Conservation (phyloP, 129 eudicot species). For the Heracleum sosnowskyi region DNA sequence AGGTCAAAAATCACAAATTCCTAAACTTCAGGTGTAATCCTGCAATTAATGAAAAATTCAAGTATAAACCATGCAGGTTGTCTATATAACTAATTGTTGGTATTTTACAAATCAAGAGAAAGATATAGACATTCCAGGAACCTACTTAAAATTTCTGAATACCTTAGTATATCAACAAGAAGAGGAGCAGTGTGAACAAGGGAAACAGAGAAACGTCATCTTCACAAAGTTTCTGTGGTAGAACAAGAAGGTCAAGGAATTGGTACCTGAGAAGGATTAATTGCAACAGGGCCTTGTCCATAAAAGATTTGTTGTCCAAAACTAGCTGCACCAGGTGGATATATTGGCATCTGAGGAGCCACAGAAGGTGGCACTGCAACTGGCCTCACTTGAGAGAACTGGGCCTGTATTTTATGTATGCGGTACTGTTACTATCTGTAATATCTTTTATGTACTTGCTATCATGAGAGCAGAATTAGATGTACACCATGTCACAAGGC, state of each 20-base stretch:
- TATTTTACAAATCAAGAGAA: no score
- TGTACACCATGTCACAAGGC: not conserved
- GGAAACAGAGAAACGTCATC: not conserved
- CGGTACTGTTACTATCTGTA: not conserved
- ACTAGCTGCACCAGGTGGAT: constrained; percentile 79
- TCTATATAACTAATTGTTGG: no score
- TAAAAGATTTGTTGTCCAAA: constrained; percentile 80
- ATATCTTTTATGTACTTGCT: not conserved
- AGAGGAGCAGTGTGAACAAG: not conserved
- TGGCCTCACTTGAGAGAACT: constrained; percentile 81
- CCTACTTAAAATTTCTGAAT: not conserved
- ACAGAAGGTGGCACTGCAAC: constrained; percentile 72
- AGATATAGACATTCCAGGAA: no score
- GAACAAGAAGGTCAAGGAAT: not conserved
- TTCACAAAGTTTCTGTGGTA: not conserved
- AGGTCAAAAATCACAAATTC: no score
- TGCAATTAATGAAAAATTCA: not conserved
- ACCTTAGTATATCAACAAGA: not conserved
- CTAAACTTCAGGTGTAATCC: no score
- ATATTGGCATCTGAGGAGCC: constrained; percentile 84
- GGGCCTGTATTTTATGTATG: constrained; percentile 43
- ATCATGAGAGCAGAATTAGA: not conserved
- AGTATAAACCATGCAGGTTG: no score
- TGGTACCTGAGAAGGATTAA: constrained; percentile 69
- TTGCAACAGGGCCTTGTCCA: constrained; percentile 76